These are phyloP conservation scores for Iberis pinnata DNA, from an alignment of 345 rosid species.

Conservation along the genomic window DNA sequence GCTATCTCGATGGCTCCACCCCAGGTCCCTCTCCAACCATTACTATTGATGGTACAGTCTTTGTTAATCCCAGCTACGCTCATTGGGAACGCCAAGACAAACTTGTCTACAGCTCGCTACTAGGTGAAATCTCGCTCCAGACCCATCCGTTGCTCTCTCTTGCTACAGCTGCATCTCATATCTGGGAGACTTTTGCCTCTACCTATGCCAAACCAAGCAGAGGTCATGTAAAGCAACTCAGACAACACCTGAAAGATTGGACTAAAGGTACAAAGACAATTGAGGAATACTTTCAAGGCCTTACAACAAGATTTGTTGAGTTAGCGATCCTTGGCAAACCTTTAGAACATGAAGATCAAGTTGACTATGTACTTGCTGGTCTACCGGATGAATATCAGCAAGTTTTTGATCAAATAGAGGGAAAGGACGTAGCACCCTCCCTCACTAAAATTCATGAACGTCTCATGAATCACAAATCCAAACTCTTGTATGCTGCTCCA, in stretches of 20 bases:
- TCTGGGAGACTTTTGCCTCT: fast-evolving
- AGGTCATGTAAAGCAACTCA: not conserved
- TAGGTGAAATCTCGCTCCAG: no score
- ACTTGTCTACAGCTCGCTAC: not conserved
- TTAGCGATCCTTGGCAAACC: not conserved
- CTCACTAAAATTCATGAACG: not conserved
- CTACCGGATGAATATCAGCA: not conserved
- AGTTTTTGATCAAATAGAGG: not conserved
- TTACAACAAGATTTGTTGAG: not conserved
- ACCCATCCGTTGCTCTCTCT: no score
- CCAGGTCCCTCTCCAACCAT: not conserved
- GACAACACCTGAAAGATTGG: no score
- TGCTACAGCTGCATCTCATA: not conserved
- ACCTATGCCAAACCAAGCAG: not conserved
- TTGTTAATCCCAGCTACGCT: not conserved
- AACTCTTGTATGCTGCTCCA: no score
- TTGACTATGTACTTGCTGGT: not conserved
- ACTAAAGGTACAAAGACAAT: not conserved
- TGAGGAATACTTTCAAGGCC: no score
- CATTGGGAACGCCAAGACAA: not conserved
- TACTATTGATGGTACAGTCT: not conserved
- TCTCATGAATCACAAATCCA: no score
- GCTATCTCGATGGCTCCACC: not conserved
- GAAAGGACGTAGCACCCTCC: not conserved
- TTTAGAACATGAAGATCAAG: not conserved